Percentiles rank a stretch among this genome's conserved stretches.
phyloP scores from a whole-genome alignment of 176 grass and related monocot genomes.

The Hyparrhenia diplandra region DNA sequence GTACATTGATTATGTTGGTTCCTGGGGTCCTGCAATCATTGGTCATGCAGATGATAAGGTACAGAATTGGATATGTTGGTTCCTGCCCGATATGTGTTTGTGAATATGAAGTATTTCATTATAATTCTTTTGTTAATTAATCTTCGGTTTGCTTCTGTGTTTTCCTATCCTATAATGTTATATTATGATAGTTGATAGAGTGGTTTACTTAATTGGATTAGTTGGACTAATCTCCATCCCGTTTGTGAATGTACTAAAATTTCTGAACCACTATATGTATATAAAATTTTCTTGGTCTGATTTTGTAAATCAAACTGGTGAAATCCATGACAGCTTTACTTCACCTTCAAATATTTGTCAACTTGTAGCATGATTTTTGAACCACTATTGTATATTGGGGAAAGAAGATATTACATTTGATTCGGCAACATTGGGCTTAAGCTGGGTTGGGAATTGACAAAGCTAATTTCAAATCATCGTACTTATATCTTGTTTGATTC shows the following conservation, averaged over 20 bases:
- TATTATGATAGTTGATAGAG: neutral
- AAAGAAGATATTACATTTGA: neutral
- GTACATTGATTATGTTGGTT: constrained; percentile 99
- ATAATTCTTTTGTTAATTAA: neutral
- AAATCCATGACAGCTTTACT: neutral
- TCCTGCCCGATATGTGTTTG: neutral
- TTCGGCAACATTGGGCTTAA: neutral
- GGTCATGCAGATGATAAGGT: constrained; percentile 96
- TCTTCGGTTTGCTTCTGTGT: neutral
- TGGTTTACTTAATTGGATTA: neutral
- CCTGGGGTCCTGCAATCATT: constrained; percentile 97
- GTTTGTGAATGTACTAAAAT: neutral
- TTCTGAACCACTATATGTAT: neutral
- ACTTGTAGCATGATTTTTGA: neutral
- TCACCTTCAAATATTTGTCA: neutral
- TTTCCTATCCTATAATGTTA: neutral
- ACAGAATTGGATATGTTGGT: neutral
- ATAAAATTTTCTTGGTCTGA: neutral
- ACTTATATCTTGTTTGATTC: constrained; percentile 12
- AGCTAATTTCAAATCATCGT: neutral
- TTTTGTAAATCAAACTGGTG: neutral
- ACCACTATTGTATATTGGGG: neutral
- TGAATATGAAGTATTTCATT: neutral
- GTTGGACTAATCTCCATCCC: neutral
- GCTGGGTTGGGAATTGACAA: neutral